phyloP scores from a whole-genome alignment of 2,329 filamentous ascomycete species.

The Claviceps maximensis region DNA sequence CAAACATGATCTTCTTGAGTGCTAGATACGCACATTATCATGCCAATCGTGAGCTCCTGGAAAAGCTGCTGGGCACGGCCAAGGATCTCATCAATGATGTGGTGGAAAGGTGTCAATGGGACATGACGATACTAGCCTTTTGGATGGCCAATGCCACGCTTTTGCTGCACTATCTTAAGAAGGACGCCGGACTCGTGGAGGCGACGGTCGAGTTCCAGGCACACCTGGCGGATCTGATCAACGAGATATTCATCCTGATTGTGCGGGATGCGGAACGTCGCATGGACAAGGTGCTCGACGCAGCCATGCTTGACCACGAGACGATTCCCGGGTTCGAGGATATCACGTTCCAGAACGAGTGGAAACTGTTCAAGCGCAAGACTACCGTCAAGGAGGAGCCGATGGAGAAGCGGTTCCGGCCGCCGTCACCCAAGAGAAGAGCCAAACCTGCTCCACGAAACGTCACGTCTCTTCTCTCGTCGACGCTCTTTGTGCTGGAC shows the following conservation, averaged over 20 bases:
- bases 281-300: conserved; percentile 89
- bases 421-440: conserved; percentile 83
- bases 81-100: conserved; percentile 96
- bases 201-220: conserved; percentile 82
- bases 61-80: conserved; percentile 66
- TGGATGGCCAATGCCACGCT: conserved; percentile 97
- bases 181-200: conserved; percentile 69
- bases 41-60: conserved; percentile 71
- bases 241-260: conserved; percentile 96
- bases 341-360: conserved; percentile 94
- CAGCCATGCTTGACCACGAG: conserved; percentile 92
- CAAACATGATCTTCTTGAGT: conserved; percentile 92
- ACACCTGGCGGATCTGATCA: conserved; percentile 86
- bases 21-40: conserved; percentile 96
- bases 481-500: conserved; percentile 91
- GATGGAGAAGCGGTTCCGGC: conserved; percentile 77
- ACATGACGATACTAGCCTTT: conserved; percentile 98
- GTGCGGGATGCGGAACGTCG: conserved; percentile 90
- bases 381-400: conserved; percentile 83
- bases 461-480: conserved; percentile 88
- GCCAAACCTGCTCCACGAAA: conserved; percentile 89
- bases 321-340: conserved; percentile 96
- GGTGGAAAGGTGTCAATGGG: conserved; percentile 93
- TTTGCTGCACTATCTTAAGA: conserved; percentile 92
- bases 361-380: conserved; percentile 93